These are phyloP conservation scores for Colletotrichum tanaceti DNA, from an alignment of 2,329 filamentous ascomycete genomes.

Conservation along the genomic window DNA sequence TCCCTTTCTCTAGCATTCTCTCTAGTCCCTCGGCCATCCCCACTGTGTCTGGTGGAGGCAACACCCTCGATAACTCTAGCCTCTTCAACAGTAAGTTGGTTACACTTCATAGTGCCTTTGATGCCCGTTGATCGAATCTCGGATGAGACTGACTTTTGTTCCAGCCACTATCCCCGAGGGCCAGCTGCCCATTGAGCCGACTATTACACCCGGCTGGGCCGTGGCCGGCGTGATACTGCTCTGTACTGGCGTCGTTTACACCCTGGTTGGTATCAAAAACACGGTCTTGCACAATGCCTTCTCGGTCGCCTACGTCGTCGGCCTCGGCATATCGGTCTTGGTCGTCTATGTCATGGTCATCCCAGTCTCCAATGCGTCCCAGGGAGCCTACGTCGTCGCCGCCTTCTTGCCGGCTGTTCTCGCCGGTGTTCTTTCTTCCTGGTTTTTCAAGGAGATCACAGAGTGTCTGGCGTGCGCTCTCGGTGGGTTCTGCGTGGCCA, in stretches of 20 bases:
- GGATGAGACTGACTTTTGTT: constrained; percentile 10
- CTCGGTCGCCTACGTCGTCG: constrained; percentile 78
- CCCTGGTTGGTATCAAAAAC: constrained; percentile 85
- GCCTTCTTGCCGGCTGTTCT: constrained; percentile 77
- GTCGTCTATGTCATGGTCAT: constrained; percentile 90
- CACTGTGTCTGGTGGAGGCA: constrained; percentile 38
- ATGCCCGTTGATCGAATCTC: no score
- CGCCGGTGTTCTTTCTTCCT: constrained; percentile 76
- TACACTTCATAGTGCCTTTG: not conserved
- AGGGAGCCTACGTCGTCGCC: constrained; percentile 89
- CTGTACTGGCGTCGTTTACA: constrained; percentile 75
- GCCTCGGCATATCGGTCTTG: constrained; percentile 81
- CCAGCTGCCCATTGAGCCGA: constrained; percentile 77
- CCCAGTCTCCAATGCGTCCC: constrained; percentile 78
- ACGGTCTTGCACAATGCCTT: constrained; percentile 83
- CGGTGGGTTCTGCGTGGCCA: constrained; percentile 85
- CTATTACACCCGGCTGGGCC: constrained; percentile 83
- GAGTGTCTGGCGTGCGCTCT: constrained; percentile 86
- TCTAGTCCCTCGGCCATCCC: constrained; percentile 27
- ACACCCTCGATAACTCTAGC: constrained; percentile 46
- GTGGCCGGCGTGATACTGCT: constrained; percentile 83
- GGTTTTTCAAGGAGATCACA: constrained; percentile 83
- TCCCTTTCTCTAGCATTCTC: constrained; percentile 10
- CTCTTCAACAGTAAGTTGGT: constrained; percentile 51
- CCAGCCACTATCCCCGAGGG: constrained; percentile 61